Evolutionary conservation across 176 grass and related monocot species (phyloP).

Genomic region (Carex kokanica): DNA sequence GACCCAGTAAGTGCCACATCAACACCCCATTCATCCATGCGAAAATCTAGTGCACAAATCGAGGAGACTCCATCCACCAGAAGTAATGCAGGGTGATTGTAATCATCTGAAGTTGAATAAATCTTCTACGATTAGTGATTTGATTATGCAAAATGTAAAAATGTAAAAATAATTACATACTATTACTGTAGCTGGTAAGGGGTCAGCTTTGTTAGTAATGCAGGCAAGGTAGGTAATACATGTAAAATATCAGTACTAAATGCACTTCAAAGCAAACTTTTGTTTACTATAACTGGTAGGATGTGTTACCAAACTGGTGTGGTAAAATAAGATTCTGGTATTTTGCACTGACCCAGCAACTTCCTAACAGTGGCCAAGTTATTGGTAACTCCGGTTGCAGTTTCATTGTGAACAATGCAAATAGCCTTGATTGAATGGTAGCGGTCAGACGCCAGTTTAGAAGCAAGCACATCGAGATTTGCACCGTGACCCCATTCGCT

Average conservation of each 20-base stretch:
- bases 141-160: not conserved
- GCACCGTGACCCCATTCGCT: constrained; percentile 84
- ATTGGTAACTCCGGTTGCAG: constrained; percentile 96
- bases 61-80: constrained; percentile 95
- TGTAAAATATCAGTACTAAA: not conserved
- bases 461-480: constrained; percentile 55
- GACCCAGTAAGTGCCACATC: constrained; percentile 94
- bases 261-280: not conserved
- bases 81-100: constrained; percentile 65
- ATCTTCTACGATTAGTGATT: not conserved
- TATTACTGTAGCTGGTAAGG: not conserved
- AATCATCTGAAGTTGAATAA: constrained; percentile 34
- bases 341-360: constrained; percentile 47
- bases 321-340: not conserved
- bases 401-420: constrained; percentile 97
- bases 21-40: constrained; percentile 97
- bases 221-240: not conserved
- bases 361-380: constrained; percentile 60
- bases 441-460: constrained; percentile 46
- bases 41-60: constrained; percentile 87
- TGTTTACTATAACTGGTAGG: not conserved
- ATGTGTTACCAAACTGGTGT: not conserved
- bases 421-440: constrained; percentile 82
- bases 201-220: not conserved
- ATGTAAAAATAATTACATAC: not conserved